phyloP scores from a whole-genome alignment of 2,329 filamentous ascomycete genomes.

The Xylaria sp. region DNA sequence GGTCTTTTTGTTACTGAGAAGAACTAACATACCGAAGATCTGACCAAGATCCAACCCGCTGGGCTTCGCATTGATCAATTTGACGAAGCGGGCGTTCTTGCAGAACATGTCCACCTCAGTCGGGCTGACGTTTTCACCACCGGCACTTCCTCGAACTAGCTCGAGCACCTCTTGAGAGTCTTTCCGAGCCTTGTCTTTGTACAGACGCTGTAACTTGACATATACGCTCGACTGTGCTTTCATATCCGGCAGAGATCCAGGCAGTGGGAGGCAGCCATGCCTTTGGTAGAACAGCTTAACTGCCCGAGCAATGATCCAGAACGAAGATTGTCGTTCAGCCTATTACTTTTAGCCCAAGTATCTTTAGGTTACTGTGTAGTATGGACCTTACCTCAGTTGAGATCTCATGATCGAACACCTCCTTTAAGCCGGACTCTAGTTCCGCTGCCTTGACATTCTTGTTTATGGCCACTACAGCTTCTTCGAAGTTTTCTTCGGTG shows the following conservation, averaged over 20 bases:
- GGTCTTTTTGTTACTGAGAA: constrained; percentile 20
- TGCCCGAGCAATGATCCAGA: constrained; percentile 86
- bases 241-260: constrained; percentile 92
- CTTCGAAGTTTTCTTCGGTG: constrained; percentile 94
- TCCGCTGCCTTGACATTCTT: constrained; percentile 72
- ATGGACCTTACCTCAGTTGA: constrained; percentile 47
- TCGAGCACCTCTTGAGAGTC: constrained; percentile 71
- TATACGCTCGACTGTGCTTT: constrained; percentile 90
- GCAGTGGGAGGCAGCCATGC: constrained; percentile 71
- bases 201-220: constrained; percentile 83
- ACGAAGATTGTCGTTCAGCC: constrained; percentile 52
- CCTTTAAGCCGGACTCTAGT: constrained; percentile 62
- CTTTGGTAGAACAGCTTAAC: constrained; percentile 70
- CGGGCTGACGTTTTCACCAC: constrained; percentile 53
- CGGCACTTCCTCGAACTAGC: constrained; percentile 50
- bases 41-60: constrained; percentile 45
- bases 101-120: constrained; percentile 86
- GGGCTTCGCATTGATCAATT: constrained; percentile 62
- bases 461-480: constrained; percentile 80
- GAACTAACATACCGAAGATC: constrained; percentile 45
- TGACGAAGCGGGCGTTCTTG: constrained; percentile 91
- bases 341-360: constrained; percentile 25
- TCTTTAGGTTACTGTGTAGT: constrained; percentile 27
- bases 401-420: constrained; percentile 68
- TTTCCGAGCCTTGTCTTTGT: constrained; percentile 78